Percentiles rank a stretch among this genome's conserved stretches.
These are phyloP conservation scores for Cryptococcus sp. DNA, from an alignment of 1,284 basidiomycete species.

Conservation along the genomic window DNA sequence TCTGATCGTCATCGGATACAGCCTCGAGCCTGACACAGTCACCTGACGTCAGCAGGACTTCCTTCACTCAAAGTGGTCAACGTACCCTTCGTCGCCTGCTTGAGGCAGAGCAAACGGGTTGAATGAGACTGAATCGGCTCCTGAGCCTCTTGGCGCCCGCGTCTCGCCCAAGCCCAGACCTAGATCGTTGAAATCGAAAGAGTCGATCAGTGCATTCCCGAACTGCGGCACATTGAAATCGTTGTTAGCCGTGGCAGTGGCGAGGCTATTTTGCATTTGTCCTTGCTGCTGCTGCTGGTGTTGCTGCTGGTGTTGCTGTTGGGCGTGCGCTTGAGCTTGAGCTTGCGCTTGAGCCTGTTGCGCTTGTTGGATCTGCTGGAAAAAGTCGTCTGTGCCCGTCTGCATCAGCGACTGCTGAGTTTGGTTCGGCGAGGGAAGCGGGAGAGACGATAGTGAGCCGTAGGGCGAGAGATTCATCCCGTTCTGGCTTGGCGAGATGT, in stretches of 20 bases:
- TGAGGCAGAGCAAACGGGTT: conserved; percentile 54
- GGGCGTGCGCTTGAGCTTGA: conserved; percentile 4
- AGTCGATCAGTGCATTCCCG: conserved; percentile 33
- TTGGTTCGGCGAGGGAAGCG: conserved; percentile 9
- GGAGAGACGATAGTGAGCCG: conserved; percentile 9
- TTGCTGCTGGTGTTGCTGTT: conserved; percentile 8
- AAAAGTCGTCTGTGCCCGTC: background rate
- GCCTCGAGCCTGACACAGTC: conserved; percentile 9
- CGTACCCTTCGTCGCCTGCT: conserved; percentile 46
- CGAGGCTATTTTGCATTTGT: conserved; percentile 1
- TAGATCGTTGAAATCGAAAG: conserved; percentile 48
- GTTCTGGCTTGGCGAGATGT: background rate
- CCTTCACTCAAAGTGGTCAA: background rate
- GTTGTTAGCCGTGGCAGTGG: background rate
- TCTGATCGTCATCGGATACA: conserved; percentile 24
- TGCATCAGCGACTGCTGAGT: conserved; percentile 8
- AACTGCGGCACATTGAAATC: conserved; percentile 14
- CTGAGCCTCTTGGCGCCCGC: conserved; percentile 14
- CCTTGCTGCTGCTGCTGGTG: conserved; percentile 8
- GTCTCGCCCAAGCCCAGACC: conserved; percentile 24
- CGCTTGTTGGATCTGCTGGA: conserved; percentile 9
- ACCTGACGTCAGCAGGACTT: conserved; percentile 1
- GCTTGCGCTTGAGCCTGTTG: background rate
- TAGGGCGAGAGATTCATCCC: conserved; percentile 20
- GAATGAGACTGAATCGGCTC: conserved; percentile 30